Conservation (phyloP, 176 grass and related monocot species). For the Panicum miliaceum region DNA sequence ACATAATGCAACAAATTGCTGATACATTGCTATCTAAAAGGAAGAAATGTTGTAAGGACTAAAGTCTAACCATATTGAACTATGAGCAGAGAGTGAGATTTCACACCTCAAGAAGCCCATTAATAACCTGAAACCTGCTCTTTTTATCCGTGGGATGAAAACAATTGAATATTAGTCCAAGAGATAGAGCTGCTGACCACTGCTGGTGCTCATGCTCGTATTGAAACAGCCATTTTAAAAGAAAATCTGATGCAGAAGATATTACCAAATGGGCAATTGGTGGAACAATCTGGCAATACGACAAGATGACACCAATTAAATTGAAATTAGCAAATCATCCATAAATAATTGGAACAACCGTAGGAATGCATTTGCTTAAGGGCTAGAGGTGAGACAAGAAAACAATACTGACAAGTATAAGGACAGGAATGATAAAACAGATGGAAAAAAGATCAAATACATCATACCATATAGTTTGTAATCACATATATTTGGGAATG, state of each 20-base stretch:
- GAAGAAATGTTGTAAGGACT: neutral
- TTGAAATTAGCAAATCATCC: slow-evolving; percentile 29
- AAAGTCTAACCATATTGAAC: neutral
- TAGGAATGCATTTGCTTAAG: slow-evolving; percentile 4
- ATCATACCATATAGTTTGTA: slow-evolving; percentile 7
- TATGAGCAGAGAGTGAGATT: slow-evolving; percentile 26
- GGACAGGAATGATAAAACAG: slow-evolving; percentile 23
- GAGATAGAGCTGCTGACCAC: slow-evolving; percentile 78
- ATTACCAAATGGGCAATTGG: slow-evolving; percentile 80
- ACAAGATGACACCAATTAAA: slow-evolving; percentile 32
- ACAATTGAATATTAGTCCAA: slow-evolving; percentile 81
- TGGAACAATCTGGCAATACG: slow-evolving; percentile 68
- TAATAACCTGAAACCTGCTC: slow-evolving; percentile 72
- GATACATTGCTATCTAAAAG: neutral
- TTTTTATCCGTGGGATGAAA: slow-evolving; percentile 83
- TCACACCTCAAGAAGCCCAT: slow-evolving; percentile 81
- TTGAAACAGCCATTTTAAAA: slow-evolving; percentile 83
- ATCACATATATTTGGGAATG: slow-evolving; percentile 9
- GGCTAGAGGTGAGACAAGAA: slow-evolving; percentile 16
- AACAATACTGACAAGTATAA: slow-evolving; percentile 5
- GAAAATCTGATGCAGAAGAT: slow-evolving; percentile 77
- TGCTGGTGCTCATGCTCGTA: slow-evolving; percentile 92
- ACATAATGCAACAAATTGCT: neutral
- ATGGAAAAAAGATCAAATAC: slow-evolving; percentile 13
- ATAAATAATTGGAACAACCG: neutral